Conservation (phyloP, 768 basidiomycete species). For the Hemileccinum rubropunctum region DNA sequence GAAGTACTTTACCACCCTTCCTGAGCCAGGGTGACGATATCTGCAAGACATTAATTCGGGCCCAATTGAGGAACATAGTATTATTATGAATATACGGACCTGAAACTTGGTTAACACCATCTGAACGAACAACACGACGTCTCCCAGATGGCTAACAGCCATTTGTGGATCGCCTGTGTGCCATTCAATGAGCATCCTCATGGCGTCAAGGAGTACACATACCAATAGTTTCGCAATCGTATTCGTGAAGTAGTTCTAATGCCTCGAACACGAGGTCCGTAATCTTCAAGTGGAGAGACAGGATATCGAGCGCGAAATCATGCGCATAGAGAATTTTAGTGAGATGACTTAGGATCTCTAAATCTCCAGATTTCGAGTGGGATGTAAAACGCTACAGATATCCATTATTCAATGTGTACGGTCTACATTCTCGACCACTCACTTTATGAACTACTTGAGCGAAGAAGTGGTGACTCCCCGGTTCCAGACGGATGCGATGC, state of each 20-base stretch:
- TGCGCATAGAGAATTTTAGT: constrained; percentile 62
- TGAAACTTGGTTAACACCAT: constrained; percentile 62
- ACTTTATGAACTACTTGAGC: constrained; percentile 59
- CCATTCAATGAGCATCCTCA: neutral
- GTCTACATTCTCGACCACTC: constrained; percentile 10
- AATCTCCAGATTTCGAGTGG: constrained; percentile 51
- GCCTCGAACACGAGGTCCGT: constrained; percentile 62
- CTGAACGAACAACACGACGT: constrained; percentile 76
- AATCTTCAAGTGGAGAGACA: constrained; percentile 66
- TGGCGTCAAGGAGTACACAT: constrained; percentile 25
- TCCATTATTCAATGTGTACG: neutral
- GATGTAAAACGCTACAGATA: constrained; percentile 54
- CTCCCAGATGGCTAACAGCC: constrained; percentile 72
- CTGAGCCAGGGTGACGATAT: constrained; percentile 48
- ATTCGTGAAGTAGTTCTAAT: constrained; percentile 61
- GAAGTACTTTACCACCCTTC: constrained; percentile 44
- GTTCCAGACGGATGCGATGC: constrained; percentile 51
- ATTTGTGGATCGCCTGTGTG: constrained; percentile 76
- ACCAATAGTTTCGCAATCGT: constrained; percentile 83
- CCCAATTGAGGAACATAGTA: neutral
- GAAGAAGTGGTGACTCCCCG: constrained; percentile 55
- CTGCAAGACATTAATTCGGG: constrained; percentile 33
- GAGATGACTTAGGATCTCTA: constrained; percentile 68
- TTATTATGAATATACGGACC: constrained; percentile 33
- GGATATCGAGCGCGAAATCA: constrained; percentile 60